Evolutionary conservation across 139 green algal species (phyloP), one percentile per base, ranked within the genome.

Genomic region (Zygnema circumcarinatum): DNA sequence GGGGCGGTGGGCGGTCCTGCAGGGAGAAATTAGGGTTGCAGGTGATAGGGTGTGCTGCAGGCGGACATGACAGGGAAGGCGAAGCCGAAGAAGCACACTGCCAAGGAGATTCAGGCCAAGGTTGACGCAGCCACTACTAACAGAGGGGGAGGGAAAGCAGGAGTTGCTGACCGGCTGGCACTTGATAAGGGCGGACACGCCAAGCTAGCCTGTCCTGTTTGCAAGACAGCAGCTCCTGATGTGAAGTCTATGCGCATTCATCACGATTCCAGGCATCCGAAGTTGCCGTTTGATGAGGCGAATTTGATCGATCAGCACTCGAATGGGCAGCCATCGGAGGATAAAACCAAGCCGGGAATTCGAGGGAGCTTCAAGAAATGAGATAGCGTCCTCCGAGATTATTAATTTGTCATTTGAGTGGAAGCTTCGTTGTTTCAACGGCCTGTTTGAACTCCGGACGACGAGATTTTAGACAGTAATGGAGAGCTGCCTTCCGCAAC

Each of bases 61-160:
- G n/a, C n/a, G 32, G n/a, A n/a, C 40, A 92, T 92, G 88, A 86
- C 73, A 20, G 88, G 92, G 2, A 96, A 97, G 90, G 95, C 95
- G 3, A 97, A 97, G 90, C 94, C 94, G 0, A 92, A 94, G 0
- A 96, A 96, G 90, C 95, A 97, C 86, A 97, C 95, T 1, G 90
- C 93, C 0, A 93, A 91, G 40, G 94, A 96, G 67, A 62, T 96
- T 7, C 80, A 83, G 0, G 74, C 40, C 11, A 96, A 96, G 89
- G 79, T 85, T 38, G 92, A 89, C 11, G 93, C 91, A n/a, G 94
- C 94, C 1, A 91, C 92, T 1, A 92, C 91, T 7, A 96, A 92
- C 32, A 83, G 85, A 53, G 90, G 94, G 21, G 95, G 95, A 0
- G 95, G 95, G 29, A 94, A 94, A 84, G 92, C 82, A 0, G 95